Evolutionary conservation across 2,329 filamentous ascomycete species (phyloP).

Genomic region (Arthroderma uncinatum): DNA sequence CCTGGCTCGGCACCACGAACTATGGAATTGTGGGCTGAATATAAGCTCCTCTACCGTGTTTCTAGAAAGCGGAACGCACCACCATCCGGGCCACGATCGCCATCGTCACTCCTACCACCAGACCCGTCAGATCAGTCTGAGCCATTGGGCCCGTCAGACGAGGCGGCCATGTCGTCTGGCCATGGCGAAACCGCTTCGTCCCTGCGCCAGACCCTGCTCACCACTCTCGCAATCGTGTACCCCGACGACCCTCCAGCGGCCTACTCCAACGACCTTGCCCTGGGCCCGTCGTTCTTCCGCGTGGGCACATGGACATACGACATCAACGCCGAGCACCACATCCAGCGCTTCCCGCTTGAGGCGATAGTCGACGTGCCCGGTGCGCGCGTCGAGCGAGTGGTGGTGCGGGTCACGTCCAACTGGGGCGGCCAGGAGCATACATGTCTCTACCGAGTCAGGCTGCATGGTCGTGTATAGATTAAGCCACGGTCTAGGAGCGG

Average conservation of each 20-base stretch:
- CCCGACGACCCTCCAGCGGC: conserved; percentile 22
- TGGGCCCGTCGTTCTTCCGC: conserved; percentile 31
- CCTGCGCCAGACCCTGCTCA: neutral
- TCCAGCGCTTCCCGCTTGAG: conserved; percentile 32
- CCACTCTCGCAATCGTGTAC: conserved; percentile 22
- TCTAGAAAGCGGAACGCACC: neutral
- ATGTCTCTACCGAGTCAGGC: conserved; percentile 37
- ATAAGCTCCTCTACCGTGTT: conserved; percentile 34
- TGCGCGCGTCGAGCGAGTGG: conserved; percentile 30
- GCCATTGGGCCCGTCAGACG: neutral
- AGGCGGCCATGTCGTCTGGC: neutral
- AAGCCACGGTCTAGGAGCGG: neutral
- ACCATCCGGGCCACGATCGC: neutral
- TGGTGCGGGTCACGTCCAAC: conserved; percentile 34
- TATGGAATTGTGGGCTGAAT: conserved; percentile 58
- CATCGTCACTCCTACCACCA: too few species aligned
- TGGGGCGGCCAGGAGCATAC: conserved; percentile 33
- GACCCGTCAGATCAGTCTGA: neutral
- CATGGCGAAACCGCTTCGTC: too few species aligned
- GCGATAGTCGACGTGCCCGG: conserved; percentile 28
- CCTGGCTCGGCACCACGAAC: conserved; percentile 51
- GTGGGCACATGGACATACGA: conserved; percentile 33
- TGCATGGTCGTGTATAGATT: conserved; percentile 28
- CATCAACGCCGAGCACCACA: conserved; percentile 23
- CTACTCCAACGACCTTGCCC: conserved; percentile 27